Percentiles rank a stretch among this genome's conserved stretches.
Conservation (phyloP, 169 alveolate species). For the Eimeria brunetti region DNA sequence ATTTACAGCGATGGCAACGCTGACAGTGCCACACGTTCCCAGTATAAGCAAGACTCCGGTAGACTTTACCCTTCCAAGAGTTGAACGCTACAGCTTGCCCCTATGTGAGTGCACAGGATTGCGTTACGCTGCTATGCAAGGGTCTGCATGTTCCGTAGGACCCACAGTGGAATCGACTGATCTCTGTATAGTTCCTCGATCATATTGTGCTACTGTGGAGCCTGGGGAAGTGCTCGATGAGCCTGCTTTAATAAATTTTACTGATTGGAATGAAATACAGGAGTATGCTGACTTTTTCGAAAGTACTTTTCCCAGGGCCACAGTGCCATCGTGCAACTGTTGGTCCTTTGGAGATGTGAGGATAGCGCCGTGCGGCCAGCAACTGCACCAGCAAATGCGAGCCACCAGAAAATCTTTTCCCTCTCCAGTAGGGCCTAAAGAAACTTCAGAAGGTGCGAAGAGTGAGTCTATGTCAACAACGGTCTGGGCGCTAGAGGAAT, state of each 20-base stretch:
- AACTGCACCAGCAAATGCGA: background rate
- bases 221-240: background rate
- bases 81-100: background rate
- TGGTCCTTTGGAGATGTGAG: conserved; percentile 10
- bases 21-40: background rate
- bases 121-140: background rate
- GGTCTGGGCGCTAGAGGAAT: background rate
- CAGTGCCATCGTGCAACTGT: conserved; percentile 27
- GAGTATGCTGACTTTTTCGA: background rate
- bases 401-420: background rate
- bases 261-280: background rate
- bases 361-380: conserved; percentile 63
- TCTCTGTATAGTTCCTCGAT: conserved; percentile 28
- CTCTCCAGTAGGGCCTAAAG: background rate
- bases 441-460: background rate
- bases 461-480: background rate
- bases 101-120: conserved; percentile 33
- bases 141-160: conserved; percentile 15
- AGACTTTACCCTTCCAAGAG: background rate
- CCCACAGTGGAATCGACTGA: background rate
- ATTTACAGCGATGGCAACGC: background rate
- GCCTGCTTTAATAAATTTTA: background rate
- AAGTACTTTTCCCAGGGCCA: background rate
- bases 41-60: background rate
- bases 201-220: conserved; percentile 43